Evolutionary conservation across 768 basidiomycete genomes (phyloP).

Genomic region (Phaeolepiota aurea): DNA sequence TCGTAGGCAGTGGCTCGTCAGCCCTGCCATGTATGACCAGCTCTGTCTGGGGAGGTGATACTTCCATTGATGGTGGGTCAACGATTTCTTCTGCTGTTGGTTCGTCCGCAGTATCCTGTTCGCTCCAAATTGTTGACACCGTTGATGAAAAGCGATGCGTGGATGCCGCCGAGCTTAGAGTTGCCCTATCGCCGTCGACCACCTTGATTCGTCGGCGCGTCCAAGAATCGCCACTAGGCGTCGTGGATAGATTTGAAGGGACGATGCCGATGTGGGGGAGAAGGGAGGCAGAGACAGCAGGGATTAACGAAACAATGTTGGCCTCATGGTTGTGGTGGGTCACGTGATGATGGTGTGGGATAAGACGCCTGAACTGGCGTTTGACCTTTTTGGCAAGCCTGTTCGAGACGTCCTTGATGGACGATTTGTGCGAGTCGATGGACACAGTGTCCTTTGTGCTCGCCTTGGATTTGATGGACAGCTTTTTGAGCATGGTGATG

Average conservation of each 20-base stretch:
- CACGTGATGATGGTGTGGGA: constrained; percentile 22
- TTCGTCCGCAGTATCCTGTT: background rate
- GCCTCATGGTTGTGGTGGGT: too few species aligned
- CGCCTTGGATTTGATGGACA: too few species aligned
- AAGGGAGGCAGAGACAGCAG: constrained; percentile 10
- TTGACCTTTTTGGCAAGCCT: constrained; percentile 23
- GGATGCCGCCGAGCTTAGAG: background rate
- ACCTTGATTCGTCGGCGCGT: constrained; percentile 1
- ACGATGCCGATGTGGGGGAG: constrained; percentile 25
- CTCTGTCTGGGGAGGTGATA: background rate
- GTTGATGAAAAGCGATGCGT: background rate
- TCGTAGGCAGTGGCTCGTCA: constrained; percentile 5
- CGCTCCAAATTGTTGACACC: background rate
- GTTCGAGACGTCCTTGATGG: constrained; percentile 10
- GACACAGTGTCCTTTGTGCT: background rate
- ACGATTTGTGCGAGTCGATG: background rate
- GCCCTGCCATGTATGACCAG: background rate
- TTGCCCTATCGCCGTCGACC: constrained; percentile 6
- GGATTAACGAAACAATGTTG: constrained; percentile 15
- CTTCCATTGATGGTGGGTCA: background rate
- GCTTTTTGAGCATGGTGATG: too few species aligned
- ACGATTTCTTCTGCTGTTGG: background rate
- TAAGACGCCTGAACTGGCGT: constrained; percentile 21
- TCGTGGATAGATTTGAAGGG: constrained; percentile 11
- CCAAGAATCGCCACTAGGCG: constrained; percentile 10